Conservation (phyloP, 1,284 basidiomycete species). For the Trichosporon inkin region DNA sequence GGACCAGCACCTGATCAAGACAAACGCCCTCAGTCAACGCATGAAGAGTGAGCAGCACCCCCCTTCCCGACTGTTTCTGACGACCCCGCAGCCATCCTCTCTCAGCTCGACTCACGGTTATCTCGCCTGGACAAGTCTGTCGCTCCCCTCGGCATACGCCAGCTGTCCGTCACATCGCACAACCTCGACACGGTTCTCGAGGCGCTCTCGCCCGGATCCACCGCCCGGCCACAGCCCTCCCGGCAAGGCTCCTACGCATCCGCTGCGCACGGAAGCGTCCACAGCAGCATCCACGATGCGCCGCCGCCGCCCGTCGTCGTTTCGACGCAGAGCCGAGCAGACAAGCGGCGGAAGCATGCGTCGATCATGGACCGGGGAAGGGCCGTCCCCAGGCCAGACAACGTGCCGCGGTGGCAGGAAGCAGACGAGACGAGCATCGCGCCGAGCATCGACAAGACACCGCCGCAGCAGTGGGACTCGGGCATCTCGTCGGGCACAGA, state of each 20-base stretch:
- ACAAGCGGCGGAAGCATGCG: not conserved
- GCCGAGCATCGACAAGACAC: not conserved
- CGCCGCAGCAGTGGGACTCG: not conserved
- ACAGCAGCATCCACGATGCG: not conserved
- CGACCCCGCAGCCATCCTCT: conserved; percentile 37
- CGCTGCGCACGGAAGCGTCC: not conserved
- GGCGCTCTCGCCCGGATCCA: not conserved
- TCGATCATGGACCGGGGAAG: conserved; percentile 23
- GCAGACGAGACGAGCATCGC: not conserved
- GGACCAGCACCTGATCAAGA: conserved; percentile 50
- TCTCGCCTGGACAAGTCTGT: conserved; percentile 49
- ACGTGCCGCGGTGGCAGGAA: conserved; percentile 18
- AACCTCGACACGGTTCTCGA: conserved; percentile 17
- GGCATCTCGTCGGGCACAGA: conserved; percentile 19
- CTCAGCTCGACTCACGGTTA: conserved; percentile 46
- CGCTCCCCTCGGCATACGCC: conserved; percentile 46
- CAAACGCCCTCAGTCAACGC: conserved; percentile 46
- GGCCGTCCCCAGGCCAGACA: conserved; percentile 18
- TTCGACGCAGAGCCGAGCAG: conserved; percentile 2
- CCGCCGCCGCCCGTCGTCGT: not conserved
- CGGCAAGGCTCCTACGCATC: conserved; percentile 11
- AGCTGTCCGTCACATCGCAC: conserved; percentile 26
- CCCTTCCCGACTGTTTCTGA: not conserved
- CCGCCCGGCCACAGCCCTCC: not conserved
- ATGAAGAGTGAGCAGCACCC: conserved; percentile 39